Evolutionary conservation across 2,329 filamentous ascomycete genomes (phyloP).

Genomic region (Exophiala alcalophila): DNA sequence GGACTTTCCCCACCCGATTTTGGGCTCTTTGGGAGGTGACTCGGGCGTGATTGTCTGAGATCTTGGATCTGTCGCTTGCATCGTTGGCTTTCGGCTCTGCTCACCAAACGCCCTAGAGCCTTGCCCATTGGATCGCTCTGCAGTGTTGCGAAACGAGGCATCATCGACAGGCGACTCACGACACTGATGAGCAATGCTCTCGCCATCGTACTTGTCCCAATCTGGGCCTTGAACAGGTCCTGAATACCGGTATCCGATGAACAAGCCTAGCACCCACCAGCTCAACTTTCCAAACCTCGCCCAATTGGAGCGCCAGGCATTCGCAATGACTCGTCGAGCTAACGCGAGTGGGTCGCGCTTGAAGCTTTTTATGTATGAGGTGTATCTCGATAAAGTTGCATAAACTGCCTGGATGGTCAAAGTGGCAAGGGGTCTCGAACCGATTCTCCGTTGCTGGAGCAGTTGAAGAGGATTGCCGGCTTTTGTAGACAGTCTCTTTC

Average conservation of each 20-base stretch:
- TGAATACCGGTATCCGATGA: slow-evolving; percentile 29
- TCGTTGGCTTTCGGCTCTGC: too few relatives aligned
- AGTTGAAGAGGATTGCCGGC: slow-evolving; percentile 21
- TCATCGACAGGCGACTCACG: slow-evolving; percentile 11
- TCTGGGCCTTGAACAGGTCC: slow-evolving; percentile 14
- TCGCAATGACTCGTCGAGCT: slow-evolving; percentile 35
- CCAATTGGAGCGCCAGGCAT: slow-evolving; percentile 37
- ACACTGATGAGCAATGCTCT: slow-evolving; percentile 26
- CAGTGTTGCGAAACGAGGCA: too few relatives aligned
- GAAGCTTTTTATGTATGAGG: slow-evolving; percentile 24
- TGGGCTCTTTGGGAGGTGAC: background rate
- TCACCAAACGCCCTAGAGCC: too few relatives aligned
- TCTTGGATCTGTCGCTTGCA: slow-evolving; percentile 3
- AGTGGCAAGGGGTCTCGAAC: slow-evolving; percentile 23
- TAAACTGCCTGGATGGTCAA: slow-evolving; percentile 29
- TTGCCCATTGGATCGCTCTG: too few relatives aligned
- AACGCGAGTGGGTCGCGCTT: slow-evolving; percentile 30
- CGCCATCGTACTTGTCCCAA: slow-evolving; percentile 28
- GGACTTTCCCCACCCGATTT: slow-evolving; percentile 28
- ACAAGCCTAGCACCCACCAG: slow-evolving; percentile 39
- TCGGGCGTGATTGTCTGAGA: slow-evolving; percentile 24
- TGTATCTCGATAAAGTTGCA: slow-evolving; percentile 30
- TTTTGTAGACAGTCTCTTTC: slow-evolving; percentile 4
- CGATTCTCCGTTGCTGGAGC: slow-evolving; percentile 24
- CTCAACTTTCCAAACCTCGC: slow-evolving; percentile 34